Evolutionary conservation across 179 eudicot species (phyloP), one percentile per base, ranked within the genome.

Genomic region (Nepenthes alata): DNA sequence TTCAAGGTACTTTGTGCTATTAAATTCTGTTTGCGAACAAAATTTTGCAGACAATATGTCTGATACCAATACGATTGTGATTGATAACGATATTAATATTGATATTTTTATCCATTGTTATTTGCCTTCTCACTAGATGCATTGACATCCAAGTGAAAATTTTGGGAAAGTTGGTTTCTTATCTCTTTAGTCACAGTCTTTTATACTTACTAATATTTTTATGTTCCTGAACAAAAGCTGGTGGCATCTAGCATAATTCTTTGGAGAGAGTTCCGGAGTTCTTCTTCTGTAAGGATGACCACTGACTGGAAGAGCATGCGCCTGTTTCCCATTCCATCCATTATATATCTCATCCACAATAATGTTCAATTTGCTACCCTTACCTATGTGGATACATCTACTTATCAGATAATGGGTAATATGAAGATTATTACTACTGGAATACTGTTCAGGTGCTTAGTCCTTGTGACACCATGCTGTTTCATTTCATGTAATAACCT

Each of bases 311-410:
- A 78, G 74, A 80, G 69, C 58, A 71, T 88, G 73, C 77, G 96
- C 9, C 56, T 91, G 56, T 91, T 78, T 70, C 96, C 89, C 45
- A 88, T 91, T 55, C 97, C 97, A 8, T 88, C 96, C 10, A 77
- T 91, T 66, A 91, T 91, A 70, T 88, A 91, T 81, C 84, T 91
- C 4, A 73, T 88, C 52, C 97, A 91, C 72, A 91, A 88, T 70
- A 90, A 90, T 62, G 87, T 90, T 68, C 97, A 88, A 79, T 90
- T 88, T 77, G 97, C 97, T 55, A 91, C 97, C 35, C 81, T 91
- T 58, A 91, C 89, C 57, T 91, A 80, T 67, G 96, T 91, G 70
- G 96, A 88, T 72, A 83, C 96, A 50, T 91, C 97, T 16, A 88
- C 97, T 0, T 91, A 91, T 71, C 96, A 91, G 77, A 90, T 88